A percentile compares a stretch with the other conserved stretches of the same genome.
Evolutionary conservation across 2,329 filamentous ascomycete species (phyloP).

Genomic region (Penicillium polonicum): DNA sequence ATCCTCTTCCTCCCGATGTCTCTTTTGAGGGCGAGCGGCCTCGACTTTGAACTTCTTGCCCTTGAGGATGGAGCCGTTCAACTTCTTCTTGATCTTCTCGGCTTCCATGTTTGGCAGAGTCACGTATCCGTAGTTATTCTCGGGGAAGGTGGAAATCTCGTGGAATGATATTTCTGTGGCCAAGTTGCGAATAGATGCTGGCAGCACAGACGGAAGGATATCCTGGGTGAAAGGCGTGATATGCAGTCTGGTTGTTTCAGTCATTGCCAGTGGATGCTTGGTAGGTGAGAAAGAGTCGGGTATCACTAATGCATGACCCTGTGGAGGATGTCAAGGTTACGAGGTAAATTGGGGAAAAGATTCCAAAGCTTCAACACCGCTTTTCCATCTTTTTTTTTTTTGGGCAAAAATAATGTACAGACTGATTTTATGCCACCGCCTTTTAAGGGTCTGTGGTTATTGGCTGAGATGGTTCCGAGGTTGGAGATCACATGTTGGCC

Average conservation of each 20-base stretch:
- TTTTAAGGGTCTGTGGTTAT: neutral
- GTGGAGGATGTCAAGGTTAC: neutral
- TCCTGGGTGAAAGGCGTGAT: constrained; percentile 81
- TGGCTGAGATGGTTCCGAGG: neutral
- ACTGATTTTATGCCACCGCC: constrained; percentile 10
- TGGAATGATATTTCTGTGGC: constrained; percentile 89
- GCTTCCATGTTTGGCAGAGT: constrained; percentile 79
- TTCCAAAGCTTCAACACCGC: neutral
- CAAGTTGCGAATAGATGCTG: constrained; percentile 61
- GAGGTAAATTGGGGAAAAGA: neutral
- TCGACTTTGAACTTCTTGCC: constrained; percentile 84
- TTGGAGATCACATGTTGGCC: neutral
- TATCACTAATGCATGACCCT: constrained; percentile 4
- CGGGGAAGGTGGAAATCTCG: constrained; percentile 79
- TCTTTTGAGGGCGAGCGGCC: constrained; percentile 68
- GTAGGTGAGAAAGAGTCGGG: neutral
- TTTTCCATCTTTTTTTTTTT: neutral
- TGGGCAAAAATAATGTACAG: constrained; percentile 2
- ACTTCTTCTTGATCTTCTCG: constrained; percentile 85
- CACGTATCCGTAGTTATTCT: constrained; percentile 85
- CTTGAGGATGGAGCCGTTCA: constrained; percentile 81
- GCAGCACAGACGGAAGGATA: constrained; percentile 70
- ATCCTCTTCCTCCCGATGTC: constrained; percentile 43
- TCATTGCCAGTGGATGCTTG: constrained; percentile 29
- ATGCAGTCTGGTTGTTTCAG: constrained; percentile 63